These are phyloP conservation scores for Blastobotrys persicus DNA, from an alignment of 1,139 yeast genomes.

Conservation along the genomic window DNA sequence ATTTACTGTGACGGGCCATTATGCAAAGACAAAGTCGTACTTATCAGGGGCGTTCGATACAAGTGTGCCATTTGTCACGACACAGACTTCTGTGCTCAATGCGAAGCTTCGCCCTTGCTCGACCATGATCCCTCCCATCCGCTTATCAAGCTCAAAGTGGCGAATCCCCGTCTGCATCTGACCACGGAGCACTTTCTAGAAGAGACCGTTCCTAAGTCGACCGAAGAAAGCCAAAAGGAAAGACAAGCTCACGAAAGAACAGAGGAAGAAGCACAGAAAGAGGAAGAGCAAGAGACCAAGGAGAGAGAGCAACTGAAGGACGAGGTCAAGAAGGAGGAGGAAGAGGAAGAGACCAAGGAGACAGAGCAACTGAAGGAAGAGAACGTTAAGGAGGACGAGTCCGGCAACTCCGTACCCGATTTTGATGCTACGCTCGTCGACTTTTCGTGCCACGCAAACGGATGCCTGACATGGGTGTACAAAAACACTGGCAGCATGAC, in stretches of 20 bases:
- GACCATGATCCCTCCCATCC: slow-evolving; percentile 29
- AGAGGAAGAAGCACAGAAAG: not conserved
- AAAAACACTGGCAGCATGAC: slow-evolving; percentile 21
- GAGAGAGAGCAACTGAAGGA: not conserved
- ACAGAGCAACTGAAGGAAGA: not conserved
- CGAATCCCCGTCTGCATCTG: slow-evolving; percentile 1
- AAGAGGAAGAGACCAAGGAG: slow-evolving; percentile 1
- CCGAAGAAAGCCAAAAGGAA: slow-evolving; percentile 7
- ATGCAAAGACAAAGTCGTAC: slow-evolving; percentile 25
- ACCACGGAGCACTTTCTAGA: slow-evolving; percentile 11
- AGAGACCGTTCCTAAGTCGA: not conserved
- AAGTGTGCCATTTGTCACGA: slow-evolving; percentile 51
- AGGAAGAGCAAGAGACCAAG: too few species aligned
- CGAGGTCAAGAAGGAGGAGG: not conserved
- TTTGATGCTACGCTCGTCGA: slow-evolving; percentile 13
- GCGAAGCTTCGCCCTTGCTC: slow-evolving; percentile 37
- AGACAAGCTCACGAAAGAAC: not conserved
- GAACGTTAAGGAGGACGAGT: not conserved
- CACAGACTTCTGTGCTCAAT: slow-evolving; percentile 50
- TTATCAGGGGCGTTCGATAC: slow-evolving; percentile 47
- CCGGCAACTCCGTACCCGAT: not conserved
- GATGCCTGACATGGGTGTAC: slow-evolving; percentile 18
- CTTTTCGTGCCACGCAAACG: slow-evolving; percentile 15
- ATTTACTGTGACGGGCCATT: slow-evolving; percentile 46
- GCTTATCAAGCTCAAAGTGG: slow-evolving; percentile 22